Conservation (phyloP, 2,329 filamentous ascomycete genomes). For the Aspergillus alliaceus region DNA sequence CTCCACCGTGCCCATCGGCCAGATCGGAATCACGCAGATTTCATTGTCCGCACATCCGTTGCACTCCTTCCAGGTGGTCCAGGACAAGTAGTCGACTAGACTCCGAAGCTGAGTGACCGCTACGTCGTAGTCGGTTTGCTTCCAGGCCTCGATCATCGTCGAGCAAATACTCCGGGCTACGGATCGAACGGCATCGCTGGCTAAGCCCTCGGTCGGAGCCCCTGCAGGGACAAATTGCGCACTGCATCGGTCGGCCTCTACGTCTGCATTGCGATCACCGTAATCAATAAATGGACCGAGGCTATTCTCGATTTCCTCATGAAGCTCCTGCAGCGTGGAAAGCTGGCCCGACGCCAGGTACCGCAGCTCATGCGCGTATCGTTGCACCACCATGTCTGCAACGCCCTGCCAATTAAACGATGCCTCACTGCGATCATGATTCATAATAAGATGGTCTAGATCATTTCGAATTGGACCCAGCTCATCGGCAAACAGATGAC, state of each 20-base stretch:
- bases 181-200: slow-evolving; percentile 28
- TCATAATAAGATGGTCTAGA: slow-evolving; percentile 45
- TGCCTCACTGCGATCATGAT: slow-evolving; percentile 25
- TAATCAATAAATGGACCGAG: slow-evolving; percentile 40
- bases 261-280: slow-evolving; percentile 23
- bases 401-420: slow-evolving; percentile 65
- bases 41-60: slow-evolving; percentile 55
- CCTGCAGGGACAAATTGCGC: slow-evolving; percentile 34
- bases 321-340: slow-evolving; percentile 21
- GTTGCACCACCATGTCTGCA: slow-evolving; percentile 63
- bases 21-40: slow-evolving; percentile 63
- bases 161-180: slow-evolving; percentile 35
- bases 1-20: slow-evolving; percentile 57
- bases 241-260: slow-evolving; percentile 34
- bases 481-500: slow-evolving; percentile 27
- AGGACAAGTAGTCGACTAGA: slow-evolving; percentile 55
- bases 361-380: slow-evolving; percentile 60
- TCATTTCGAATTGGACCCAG: slow-evolving; percentile 44
- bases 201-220: slow-evolving; percentile 14
- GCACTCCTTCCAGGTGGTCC: slow-evolving; percentile 62
- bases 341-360: slow-evolving; percentile 32
- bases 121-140: slow-evolving; percentile 17
- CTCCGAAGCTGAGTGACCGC: slow-evolving; percentile 35
- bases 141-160: slow-evolving; percentile 26
- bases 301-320: slow-evolving; percentile 27